phyloP scores from a whole-genome alignment of 768 basidiomycete genomes.

The Russula lepida region DNA sequence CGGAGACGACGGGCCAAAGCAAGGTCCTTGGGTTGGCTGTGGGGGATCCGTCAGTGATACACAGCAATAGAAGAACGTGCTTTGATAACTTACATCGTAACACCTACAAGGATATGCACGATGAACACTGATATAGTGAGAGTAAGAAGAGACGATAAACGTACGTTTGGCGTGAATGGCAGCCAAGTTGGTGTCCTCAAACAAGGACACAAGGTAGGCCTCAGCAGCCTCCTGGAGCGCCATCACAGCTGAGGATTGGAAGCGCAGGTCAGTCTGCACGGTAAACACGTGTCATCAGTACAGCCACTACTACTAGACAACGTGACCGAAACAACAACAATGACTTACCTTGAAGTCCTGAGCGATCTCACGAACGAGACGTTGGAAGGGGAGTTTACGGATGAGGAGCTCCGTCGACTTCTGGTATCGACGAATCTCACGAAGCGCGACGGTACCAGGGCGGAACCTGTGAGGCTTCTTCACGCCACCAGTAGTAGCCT shows the following conservation, averaged over 20 bases:
- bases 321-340: background rate
- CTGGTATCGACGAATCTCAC: slow-evolving; percentile 97
- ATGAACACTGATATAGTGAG: background rate
- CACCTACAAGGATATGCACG: background rate
- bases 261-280: slow-evolving; percentile 74
- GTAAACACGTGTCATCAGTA: slow-evolving; percentile 10
- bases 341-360: slow-evolving; percentile 82
- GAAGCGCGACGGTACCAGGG: slow-evolving; percentile 96
- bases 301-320: background rate
- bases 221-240: slow-evolving; percentile 91
- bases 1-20: slow-evolving; percentile 71
- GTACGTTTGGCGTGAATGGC: slow-evolving; percentile 80
- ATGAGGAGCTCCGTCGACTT: slow-evolving; percentile 98
- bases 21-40: slow-evolving; percentile 73
- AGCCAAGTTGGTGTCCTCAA: slow-evolving; percentile 87
- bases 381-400: slow-evolving; percentile 99
- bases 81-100: slow-evolving; percentile 19
- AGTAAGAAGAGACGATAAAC: background rate
- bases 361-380: slow-evolving; percentile 94
- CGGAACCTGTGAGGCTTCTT: slow-evolving; percentile 99
- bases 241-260: slow-evolving; percentile 94
- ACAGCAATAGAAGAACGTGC: background rate
- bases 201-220: slow-evolving; percentile 79
- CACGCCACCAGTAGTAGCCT: slow-evolving; percentile 89
- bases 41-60: slow-evolving; percentile 22